phyloP scores from a whole-genome alignment of 2,329 filamentous ascomycete species.

The Eutypa lata region DNA sequence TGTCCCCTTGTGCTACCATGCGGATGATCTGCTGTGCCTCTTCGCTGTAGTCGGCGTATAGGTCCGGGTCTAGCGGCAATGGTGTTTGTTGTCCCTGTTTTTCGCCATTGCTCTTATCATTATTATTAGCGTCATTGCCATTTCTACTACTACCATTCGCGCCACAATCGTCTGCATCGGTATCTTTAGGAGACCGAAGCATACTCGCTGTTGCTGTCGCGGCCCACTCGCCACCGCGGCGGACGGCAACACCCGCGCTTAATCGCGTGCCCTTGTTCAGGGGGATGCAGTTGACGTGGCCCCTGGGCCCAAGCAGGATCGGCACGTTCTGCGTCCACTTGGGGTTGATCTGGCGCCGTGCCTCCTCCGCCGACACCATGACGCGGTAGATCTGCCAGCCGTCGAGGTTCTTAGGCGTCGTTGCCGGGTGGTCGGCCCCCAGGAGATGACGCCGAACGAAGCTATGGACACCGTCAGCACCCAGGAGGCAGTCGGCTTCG shows the following conservation, averaged over 20 bases:
- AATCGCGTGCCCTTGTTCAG: slow-evolving; percentile 31
- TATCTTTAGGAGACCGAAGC: no score
- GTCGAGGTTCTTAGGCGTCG: slow-evolving; percentile 29
- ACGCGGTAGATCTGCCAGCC: slow-evolving; percentile 29
- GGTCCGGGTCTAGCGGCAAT: slow-evolving; percentile 20
- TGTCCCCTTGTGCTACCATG: slow-evolving; percentile 25
- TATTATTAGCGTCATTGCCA: neutral
- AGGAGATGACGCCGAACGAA: slow-evolving; percentile 27
- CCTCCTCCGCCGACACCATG: slow-evolving; percentile 24
- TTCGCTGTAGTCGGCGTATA: slow-evolving; percentile 27
- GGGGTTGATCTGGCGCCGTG: slow-evolving; percentile 21
- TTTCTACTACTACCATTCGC: no score
- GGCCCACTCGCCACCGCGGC: no score
- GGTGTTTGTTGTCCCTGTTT: neutral
- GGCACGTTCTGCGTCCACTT: slow-evolving; percentile 29
- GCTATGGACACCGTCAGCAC: slow-evolving; percentile 34
- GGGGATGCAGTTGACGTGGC: slow-evolving; percentile 31
- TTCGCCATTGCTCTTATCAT: neutral
- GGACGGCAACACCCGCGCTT: slow-evolving; percentile 31
- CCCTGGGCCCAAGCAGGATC: slow-evolving; percentile 28
- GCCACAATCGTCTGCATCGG: no score
- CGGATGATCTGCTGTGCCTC: slow-evolving; percentile 29
- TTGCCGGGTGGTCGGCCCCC: slow-evolving; percentile 25
- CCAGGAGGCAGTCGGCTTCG: slow-evolving; percentile 29
- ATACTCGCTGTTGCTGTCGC: no score